Base-by-base conservation (phyloP, 345 rosid genomes). In the Euphorbia tirucalli region DNA sequence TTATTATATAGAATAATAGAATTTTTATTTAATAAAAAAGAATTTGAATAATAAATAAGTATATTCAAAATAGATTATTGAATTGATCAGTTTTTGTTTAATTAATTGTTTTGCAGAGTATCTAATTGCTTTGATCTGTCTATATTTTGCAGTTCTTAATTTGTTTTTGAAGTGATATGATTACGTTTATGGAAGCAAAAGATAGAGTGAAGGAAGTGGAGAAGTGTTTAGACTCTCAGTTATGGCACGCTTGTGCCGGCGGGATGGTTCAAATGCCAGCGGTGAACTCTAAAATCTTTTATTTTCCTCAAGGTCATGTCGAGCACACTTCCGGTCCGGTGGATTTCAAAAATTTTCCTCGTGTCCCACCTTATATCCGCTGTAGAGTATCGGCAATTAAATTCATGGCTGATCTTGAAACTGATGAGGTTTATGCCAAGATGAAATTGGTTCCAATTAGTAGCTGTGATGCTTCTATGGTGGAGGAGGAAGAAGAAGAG, bases 151-250 rank as follows among this genome's bases (percentile, higher is more conserved):
- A 74, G 85, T 63, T 11, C 3, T 7, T 46, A 46, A 46, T 46
- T n/a, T 46, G 18, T 13, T 1, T 6, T 46, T 41, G 37, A 32
- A 28, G 66, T 30, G 76, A 84, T 81, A 89, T 87, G 90, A 89
- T 89, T 75, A 78, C 89, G 10, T 87, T 89, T 66, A 83, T 89
- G 89, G 90, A 87, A 55, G 75, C 90, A 2, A 85, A 83, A 65
- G 90, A 89, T 75, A 86, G 85, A 59, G 60, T 74, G 71, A 85
- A 77, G 37, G 81, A 78, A 28, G 58, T 49, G 50, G 81, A 65
- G 27, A 72, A 63, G 56, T 77, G 81, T 59, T 72, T 77, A 30
- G 77, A 77, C 22, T 68, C 81, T 43, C 77, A 77, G 66, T 28
- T 77, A 41, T 77, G 81, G 81, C 81, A 77, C 25, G 81, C 81